These are phyloP conservation scores for Nicotiana rustica DNA, from an alignment of 305 asterid species.

Conservation along the genomic window DNA sequence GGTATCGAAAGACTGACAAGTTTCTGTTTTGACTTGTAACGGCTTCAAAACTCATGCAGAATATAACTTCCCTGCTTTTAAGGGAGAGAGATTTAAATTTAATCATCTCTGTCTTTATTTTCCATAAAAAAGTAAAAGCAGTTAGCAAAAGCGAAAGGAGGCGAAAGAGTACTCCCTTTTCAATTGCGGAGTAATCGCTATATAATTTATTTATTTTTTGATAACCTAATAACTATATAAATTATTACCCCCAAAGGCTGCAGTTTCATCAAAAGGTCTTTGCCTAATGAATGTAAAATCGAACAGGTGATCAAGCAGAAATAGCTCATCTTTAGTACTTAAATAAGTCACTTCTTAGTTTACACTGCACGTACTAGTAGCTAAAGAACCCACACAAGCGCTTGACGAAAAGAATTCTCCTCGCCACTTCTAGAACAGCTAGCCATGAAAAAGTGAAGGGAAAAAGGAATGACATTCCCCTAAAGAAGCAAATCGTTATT, in stretches of 20 bases:
- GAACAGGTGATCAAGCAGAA: neutral
- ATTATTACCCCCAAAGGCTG: slow-evolving; percentile 13
- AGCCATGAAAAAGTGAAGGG: neutral
- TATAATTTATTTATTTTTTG: neutral
- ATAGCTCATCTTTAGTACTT: neutral
- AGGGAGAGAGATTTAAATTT: neutral
- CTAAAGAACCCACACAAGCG: slow-evolving; percentile 9
- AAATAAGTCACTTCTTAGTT: slow-evolving; percentile 6
- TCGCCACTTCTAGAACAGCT: slow-evolving; percentile 16
- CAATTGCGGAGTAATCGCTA: neutral
- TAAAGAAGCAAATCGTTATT: neutral
- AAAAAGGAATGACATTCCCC: neutral
- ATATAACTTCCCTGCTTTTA: slow-evolving; percentile 9
- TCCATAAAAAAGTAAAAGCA: slow-evolving; percentile 7
- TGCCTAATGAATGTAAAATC: neutral
- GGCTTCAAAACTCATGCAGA: neutral
- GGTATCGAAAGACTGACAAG: neutral
- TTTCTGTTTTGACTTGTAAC: slow-evolving; percentile 9
- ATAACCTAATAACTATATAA: neutral
- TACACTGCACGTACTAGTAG: slow-evolving; percentile 24
- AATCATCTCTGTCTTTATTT: neutral
- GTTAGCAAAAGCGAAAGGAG: neutral
- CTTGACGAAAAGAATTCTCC: slow-evolving; percentile 4
- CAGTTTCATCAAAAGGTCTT: slow-evolving; percentile 21
- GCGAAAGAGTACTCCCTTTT: slow-evolving; percentile 1